These are phyloP conservation scores for Hibiscus syriacus DNA, from an alignment of 345 rosid species.

Conservation along the genomic window DNA sequence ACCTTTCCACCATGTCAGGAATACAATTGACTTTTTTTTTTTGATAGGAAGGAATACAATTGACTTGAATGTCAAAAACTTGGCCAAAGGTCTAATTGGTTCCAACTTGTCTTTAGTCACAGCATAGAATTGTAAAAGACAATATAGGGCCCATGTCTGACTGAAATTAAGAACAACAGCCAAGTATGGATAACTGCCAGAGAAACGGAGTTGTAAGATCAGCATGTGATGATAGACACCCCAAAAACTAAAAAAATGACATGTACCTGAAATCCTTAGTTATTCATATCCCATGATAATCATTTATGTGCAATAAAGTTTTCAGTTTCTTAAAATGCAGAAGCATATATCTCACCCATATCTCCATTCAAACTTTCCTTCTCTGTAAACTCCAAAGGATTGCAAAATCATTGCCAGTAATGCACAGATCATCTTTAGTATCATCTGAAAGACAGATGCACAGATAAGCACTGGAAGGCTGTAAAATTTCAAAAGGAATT, in stretches of 20 bases:
- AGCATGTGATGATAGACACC: constrained; percentile 2
- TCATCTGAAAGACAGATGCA: constrained; percentile 54
- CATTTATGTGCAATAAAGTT: neutral
- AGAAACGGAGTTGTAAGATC: constrained; percentile 10
- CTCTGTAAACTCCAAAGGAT: constrained; percentile 92
- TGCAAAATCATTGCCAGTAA: constrained; percentile 85
- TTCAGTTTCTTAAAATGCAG: neutral
- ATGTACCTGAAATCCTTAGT: neutral
- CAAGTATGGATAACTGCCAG: constrained; percentile 87
- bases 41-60: too few relatives aligned
- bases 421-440: constrained; percentile 89
- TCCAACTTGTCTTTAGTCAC: constrained; percentile 80
- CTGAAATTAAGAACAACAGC: constrained; percentile 95
- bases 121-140: constrained; percentile 91
- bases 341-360: constrained; percentile 55
- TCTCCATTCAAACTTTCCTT: constrained; percentile 93
- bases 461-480: constrained; percentile 11
- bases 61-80: constrained; percentile 90
- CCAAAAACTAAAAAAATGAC: neutral
- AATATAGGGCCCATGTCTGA: constrained; percentile 95
- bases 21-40: too few relatives aligned
- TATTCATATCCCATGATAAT: neutral
- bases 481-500: constrained; percentile 1
- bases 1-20: constrained; percentile 99
- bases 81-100: constrained; percentile 92